A percentile compares a stretch with the other conserved stretches of the same genome.
phyloP scores from a whole-genome alignment of 2,329 filamentous ascomycete species.

The Colletotrichum lupini region DNA sequence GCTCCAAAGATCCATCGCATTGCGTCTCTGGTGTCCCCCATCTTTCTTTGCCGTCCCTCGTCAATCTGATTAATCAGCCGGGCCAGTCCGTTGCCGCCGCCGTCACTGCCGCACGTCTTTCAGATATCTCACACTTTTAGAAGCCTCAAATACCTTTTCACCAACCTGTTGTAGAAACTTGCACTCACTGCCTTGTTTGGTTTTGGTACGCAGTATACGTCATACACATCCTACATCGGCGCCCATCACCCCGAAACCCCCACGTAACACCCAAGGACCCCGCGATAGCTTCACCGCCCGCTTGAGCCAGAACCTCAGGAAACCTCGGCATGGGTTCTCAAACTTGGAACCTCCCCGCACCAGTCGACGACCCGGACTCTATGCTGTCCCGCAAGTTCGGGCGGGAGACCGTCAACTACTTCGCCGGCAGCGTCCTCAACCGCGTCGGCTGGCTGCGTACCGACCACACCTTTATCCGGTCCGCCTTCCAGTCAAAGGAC shows the following conservation, averaged over 20 bases:
- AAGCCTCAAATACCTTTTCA: neutral
- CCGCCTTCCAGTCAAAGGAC: conserved; percentile 73
- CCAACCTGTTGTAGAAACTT: neutral
- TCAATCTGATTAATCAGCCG: conserved; percentile 34
- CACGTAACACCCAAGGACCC: neutral
- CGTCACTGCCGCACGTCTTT: conserved; percentile 3
- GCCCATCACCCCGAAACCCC: neutral
- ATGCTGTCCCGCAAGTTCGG: conserved; percentile 84
- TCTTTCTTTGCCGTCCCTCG: conserved; percentile 3
- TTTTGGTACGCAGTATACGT: neutral
- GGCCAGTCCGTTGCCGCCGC: neutral
- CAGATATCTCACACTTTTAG: neutral
- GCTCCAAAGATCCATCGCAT: conserved; percentile 22
- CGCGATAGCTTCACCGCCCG: conserved; percentile 30
- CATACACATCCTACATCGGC: neutral
- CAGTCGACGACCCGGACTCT: conserved; percentile 61
- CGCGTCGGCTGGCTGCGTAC: conserved; percentile 81
- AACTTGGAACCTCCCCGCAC: conserved; percentile 54
- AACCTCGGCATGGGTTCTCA: conserved; percentile 34
- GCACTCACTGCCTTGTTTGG: neutral
- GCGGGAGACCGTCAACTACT: conserved; percentile 85
- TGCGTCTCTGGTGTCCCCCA: neutral
- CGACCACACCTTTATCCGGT: conserved; percentile 76
- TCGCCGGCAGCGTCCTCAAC: conserved; percentile 81
- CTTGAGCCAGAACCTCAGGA: neutral